Conservation (phyloP, 2,329 filamentous ascomycete genomes). For the Cytospora mali region DNA sequence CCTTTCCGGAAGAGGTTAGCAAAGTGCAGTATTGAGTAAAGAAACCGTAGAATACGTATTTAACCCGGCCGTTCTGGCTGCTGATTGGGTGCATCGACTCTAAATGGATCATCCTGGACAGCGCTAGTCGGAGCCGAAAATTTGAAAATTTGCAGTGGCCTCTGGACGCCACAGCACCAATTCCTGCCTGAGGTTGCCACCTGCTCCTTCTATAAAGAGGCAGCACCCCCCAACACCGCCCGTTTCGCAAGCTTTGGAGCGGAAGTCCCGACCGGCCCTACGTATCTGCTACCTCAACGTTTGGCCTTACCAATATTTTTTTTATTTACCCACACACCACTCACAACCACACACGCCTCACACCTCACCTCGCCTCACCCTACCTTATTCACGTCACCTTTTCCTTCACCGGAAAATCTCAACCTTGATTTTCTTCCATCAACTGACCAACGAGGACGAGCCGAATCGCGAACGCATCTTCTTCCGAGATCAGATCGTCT, state of each 20-base stretch:
- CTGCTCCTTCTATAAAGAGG: slow-evolving; percentile 22
- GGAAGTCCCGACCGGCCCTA: slow-evolving; percentile 60
- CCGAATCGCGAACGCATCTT: slow-evolving; percentile 13
- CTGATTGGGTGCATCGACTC: slow-evolving; percentile 21
- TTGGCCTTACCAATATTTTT: slow-evolving; percentile 44
- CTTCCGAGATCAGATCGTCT: background rate
- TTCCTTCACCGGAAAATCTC: background rate
- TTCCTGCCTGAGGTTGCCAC: slow-evolving; percentile 39
- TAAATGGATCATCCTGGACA: background rate
- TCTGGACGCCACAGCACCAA: slow-evolving; percentile 41
- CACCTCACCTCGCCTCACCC: slow-evolving; percentile 29
- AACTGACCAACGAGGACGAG: slow-evolving; percentile 13
- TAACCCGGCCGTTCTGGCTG: background rate
- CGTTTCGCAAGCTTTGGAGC: slow-evolving; percentile 53
- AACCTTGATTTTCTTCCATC: background rate
- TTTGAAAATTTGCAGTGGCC: slow-evolving; percentile 33
- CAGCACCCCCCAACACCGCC: slow-evolving; percentile 51
- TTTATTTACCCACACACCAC: slow-evolving; percentile 34
- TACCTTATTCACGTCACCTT: background rate
- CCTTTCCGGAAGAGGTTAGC: background rate
- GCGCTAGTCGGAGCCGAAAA: slow-evolving; percentile 23
- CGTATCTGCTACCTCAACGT: slow-evolving; percentile 51
- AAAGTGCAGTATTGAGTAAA: background rate
- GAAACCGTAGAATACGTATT: slow-evolving; percentile 2
- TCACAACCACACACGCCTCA: slow-evolving; percentile 34